phyloP scores from a whole-genome alignment of 371 early-diverging fungal species.

The Lichtheimia ramosa region DNA sequence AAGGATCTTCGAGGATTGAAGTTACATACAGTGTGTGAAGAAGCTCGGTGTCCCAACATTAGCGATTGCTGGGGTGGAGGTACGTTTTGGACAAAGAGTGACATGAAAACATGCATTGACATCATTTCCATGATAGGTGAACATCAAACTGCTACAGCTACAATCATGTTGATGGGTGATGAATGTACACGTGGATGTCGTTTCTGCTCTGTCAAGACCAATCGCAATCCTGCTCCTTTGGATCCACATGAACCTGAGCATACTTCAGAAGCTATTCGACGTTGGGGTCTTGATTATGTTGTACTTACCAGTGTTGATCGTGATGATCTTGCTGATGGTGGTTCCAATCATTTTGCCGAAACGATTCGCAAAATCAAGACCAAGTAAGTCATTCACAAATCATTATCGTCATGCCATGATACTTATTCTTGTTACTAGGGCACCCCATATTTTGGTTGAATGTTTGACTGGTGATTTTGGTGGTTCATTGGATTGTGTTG shows the following conservation, averaged over 20 bases:
- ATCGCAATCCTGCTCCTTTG: constrained; percentile 81
- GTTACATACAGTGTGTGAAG: constrained; percentile 93
- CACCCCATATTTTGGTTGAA: constrained; percentile 93
- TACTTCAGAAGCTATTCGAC: constrained; percentile 91
- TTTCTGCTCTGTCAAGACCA: constrained; percentile 98
- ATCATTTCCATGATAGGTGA: constrained; percentile 50
- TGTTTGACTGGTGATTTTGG: constrained; percentile 96
- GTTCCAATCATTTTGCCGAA: constrained; percentile 91
- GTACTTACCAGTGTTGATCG: constrained; percentile 97
- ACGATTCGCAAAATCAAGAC: constrained; percentile 87
- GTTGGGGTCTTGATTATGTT: constrained; percentile 97
- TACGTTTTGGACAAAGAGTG: not conserved
- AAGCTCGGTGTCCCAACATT: constrained; percentile 97
- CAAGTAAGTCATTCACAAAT: constrained; percentile 51
- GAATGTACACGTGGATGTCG: constrained; percentile 98
- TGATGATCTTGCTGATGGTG: constrained; percentile 94
- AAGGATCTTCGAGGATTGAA: constrained; percentile 89
- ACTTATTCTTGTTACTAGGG: constrained; percentile 37
- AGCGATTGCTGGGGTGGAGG: constrained; percentile 98
- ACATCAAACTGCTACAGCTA: constrained; percentile 95
- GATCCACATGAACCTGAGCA: constrained; percentile 94
- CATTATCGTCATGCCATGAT: too few relatives aligned
- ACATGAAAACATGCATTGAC: not conserved
- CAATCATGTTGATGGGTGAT: constrained; percentile 99
- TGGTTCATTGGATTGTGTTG: constrained; percentile 79